Conservation (phyloP, 371 early-diverging fungal genomes). For the Saksenaea vasiformis region DNA sequence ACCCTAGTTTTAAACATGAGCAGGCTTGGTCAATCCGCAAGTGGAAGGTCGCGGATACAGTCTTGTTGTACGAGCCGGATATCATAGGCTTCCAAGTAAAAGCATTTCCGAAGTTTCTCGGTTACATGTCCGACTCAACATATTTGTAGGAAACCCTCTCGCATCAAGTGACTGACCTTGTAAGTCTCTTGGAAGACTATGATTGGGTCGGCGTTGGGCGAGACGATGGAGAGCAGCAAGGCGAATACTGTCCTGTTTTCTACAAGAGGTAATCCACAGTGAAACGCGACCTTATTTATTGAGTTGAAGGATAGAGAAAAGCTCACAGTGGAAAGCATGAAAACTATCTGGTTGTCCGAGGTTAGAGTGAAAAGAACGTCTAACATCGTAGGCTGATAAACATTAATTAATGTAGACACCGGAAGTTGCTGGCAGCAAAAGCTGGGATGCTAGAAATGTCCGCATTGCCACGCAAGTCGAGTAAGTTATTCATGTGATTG, state of each 20-base stretch:
- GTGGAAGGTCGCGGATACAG: constrained; percentile 49
- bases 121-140: background rate
- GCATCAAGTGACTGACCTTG: constrained; percentile 52
- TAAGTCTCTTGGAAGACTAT: constrained; percentile 48
- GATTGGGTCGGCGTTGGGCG: constrained; percentile 54
- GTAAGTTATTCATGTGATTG: constrained; percentile 20
- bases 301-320: constrained; percentile 18
- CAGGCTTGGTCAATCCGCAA: constrained; percentile 52
- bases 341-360: constrained; percentile 49
- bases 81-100: constrained; percentile 48
- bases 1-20: constrained; percentile 28
- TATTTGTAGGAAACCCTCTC: constrained; percentile 41
- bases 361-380: constrained; percentile 16
- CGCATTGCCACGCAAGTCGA: constrained; percentile 38
- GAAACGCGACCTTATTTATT: background rate
- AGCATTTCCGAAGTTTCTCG: background rate
- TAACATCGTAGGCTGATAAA: background rate
- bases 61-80: constrained; percentile 46
- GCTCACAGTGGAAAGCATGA: constrained; percentile 29
- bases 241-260: constrained; percentile 47
- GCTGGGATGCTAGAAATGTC: constrained; percentile 47
- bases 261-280: constrained; percentile 36
- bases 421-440: constrained; percentile 31
- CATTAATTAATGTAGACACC: constrained; percentile 26
- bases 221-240: constrained; percentile 47